Evolutionary conservation across 805 yeast species (phyloP).

Genomic region (Pichia ethanolica): DNA sequence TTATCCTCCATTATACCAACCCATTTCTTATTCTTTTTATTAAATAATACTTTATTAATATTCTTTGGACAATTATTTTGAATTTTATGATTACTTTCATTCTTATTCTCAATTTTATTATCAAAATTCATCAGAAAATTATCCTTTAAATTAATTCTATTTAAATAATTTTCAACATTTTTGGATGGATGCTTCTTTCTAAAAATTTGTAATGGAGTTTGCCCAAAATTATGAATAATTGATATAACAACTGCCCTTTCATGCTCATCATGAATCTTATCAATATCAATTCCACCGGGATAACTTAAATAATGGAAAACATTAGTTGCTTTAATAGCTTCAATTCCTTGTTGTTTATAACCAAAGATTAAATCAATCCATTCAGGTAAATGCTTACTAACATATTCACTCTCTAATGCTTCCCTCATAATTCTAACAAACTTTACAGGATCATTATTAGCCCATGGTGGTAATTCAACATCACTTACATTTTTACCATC

Average conservation of each 20-base stretch:
- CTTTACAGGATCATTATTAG: conserved; percentile 63
- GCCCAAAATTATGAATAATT: conserved; percentile 87
- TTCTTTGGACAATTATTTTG: not conserved
- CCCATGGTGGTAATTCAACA: conserved; percentile 80
- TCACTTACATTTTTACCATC: conserved; percentile 47
- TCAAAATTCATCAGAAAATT: conserved; percentile 12
- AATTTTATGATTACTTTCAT: not conserved
- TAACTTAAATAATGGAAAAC: conserved; percentile 82
- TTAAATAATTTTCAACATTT: conserved; percentile 26
- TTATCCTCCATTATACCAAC: conserved; percentile 31
- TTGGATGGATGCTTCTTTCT: conserved; percentile 55
- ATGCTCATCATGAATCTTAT: conserved; percentile 60
- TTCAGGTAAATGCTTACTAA: conserved; percentile 62
- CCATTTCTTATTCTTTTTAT: conserved; percentile 40
- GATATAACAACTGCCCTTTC: conserved; percentile 76
- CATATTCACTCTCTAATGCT: conserved; percentile 78
- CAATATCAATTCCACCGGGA: conserved; percentile 76
- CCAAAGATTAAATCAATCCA: conserved; percentile 91
- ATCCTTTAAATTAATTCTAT: not conserved
- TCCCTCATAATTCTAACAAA: conserved; percentile 72
- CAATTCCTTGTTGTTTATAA: conserved; percentile 63
- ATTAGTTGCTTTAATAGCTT: conserved; percentile 59
- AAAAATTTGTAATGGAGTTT: conserved; percentile 74
- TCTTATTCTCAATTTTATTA: not conserved
- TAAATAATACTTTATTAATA: conserved; percentile 16